Percentiles rank a stretch among this genome's conserved stretches.
These are phyloP conservation scores for Cutaneotrichosporon sp. DNA, from an alignment of 1,284 basidiomycete genomes.

Conservation along the genomic window DNA sequence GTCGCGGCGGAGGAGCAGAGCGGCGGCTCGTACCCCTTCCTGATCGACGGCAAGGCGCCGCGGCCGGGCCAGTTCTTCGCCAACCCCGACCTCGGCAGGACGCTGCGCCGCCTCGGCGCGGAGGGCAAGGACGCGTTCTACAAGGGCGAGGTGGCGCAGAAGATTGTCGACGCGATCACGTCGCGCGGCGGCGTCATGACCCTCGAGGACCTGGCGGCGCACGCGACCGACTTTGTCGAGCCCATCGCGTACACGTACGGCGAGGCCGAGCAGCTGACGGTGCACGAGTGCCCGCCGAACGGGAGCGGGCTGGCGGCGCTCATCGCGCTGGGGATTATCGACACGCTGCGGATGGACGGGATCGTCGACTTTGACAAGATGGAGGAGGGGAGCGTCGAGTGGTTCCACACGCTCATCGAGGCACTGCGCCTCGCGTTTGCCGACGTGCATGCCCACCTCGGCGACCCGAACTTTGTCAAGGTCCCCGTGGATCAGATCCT, in stretches of 20 bases:
- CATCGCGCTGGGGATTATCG: conserved; percentile 86
- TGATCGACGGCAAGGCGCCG: conserved; percentile 29
- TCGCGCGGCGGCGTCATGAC: conserved; percentile 85
- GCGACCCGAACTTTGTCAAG: conserved; percentile 74
- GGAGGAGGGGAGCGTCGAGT: conserved; percentile 84
- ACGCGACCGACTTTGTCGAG: conserved; percentile 72
- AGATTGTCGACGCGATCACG: conserved; percentile 76
- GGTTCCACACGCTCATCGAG: conserved; percentile 85
- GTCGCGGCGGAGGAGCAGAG: conserved; percentile 12
- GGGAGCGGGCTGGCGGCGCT: conserved; percentile 94
- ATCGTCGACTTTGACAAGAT: conserved; percentile 67
- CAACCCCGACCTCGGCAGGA: conserved; percentile 74
- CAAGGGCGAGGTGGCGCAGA: conserved; percentile 72
- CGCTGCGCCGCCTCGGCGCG: conserved; percentile 73
- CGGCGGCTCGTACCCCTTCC: conserved; percentile 24
- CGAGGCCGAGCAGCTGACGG: conserved; percentile 55
- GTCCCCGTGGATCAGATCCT: conserved; percentile 76
- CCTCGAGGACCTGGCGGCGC: conserved; percentile 80
- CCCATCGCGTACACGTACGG: conserved; percentile 82
- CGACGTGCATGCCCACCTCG: conserved; percentile 72
- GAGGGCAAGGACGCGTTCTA: conserved; percentile 91
- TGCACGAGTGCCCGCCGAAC: conserved; percentile 81
- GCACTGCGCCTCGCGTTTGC: conserved; percentile 48
- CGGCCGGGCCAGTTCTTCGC: conserved; percentile 28
- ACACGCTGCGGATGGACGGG: conserved; percentile 55